Conservation (phyloP, 2,329 filamentous ascomycete species). For the Byssochlamys sp. region DNA sequence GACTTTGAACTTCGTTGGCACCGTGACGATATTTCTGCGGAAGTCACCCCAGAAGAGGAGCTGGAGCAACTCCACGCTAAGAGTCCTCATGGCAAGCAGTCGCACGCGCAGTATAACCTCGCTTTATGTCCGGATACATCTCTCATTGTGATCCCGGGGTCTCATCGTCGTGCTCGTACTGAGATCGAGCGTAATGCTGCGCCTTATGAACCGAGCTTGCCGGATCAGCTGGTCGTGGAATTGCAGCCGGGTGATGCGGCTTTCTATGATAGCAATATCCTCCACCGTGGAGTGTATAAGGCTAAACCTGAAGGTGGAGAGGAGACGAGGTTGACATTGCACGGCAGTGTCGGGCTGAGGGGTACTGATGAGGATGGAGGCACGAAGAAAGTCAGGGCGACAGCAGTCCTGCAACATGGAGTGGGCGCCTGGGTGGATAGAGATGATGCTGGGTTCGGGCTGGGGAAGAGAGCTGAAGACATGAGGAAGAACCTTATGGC, state of each 20-base stretch:
- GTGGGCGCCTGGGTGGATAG: conserved; percentile 36
- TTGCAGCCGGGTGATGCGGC: conserved; percentile 67
- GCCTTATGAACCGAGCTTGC: conserved; percentile 53
- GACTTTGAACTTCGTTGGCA: conserved; percentile 77
- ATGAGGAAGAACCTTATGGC: conserved; percentile 37
- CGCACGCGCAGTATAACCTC: conserved; percentile 81
- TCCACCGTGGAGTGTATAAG: conserved; percentile 42
- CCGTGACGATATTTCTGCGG: conserved; percentile 67
- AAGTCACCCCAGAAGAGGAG: conserved; percentile 59
- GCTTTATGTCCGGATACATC: conserved; percentile 66
- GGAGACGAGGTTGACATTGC: conserved; percentile 33
- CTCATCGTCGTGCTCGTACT: conserved; percentile 62
- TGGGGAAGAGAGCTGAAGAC: conserved; percentile 30
- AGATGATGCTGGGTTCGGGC: conserved; percentile 31
- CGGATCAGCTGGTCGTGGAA: conserved; percentile 55
- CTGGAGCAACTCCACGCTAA: conserved; percentile 46
- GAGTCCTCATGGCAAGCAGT: conserved; percentile 39
- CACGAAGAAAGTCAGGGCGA: conserved; percentile 31
- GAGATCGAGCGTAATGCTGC: conserved; percentile 57
- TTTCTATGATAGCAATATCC: conserved; percentile 85
- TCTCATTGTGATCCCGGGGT: conserved; percentile 67
- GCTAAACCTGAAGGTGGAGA: conserved; percentile 26
- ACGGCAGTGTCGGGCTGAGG: conserved; percentile 35
- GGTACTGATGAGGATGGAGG: conserved; percentile 12
- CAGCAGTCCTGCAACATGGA: conserved; percentile 38